Conservation (phyloP, 2,329 filamentous ascomycete genomes). For the Chrysosporium queenslandicum region DNA sequence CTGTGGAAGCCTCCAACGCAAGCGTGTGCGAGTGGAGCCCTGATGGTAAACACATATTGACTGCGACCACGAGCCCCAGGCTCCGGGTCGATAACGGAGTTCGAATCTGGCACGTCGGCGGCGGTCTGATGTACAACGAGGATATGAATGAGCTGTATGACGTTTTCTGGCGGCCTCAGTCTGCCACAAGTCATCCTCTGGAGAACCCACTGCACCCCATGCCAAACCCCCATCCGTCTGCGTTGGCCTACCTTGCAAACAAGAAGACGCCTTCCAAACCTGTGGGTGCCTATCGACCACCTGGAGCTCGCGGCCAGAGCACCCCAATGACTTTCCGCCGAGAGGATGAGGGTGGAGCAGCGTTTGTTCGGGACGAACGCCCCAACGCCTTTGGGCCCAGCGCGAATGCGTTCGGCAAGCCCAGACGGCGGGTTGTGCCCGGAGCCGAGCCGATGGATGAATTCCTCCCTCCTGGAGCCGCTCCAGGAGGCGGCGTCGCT, state of each 20-base stretch:
- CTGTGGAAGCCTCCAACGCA: slow-evolving; percentile 89
- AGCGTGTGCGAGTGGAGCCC: slow-evolving; percentile 97
- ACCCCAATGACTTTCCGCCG: slow-evolving; percentile 95
- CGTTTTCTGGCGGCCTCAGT: slow-evolving; percentile 74
- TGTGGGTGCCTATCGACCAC: slow-evolving; percentile 90
- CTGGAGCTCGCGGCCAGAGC: slow-evolving; percentile 76
- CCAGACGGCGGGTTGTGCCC: slow-evolving; percentile 66
- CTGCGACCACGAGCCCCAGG: slow-evolving; percentile 91
- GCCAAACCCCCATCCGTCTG: slow-evolving; percentile 72
- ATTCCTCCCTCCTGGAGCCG: slow-evolving; percentile 56
- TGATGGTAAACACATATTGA: slow-evolving; percentile 89
- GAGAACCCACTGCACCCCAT: slow-evolving; percentile 64
- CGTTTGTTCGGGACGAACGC: slow-evolving; percentile 70
- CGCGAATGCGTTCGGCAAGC: slow-evolving; percentile 70
- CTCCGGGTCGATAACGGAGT: slow-evolving; percentile 94
- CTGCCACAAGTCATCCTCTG: slow-evolving; percentile 49
- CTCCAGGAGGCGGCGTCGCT: slow-evolving; percentile 55
- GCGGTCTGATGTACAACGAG: slow-evolving; percentile 84
- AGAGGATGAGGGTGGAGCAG: slow-evolving; percentile 89
- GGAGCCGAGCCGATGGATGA: slow-evolving; percentile 67
- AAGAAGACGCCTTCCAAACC: slow-evolving; percentile 94
- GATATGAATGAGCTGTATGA: slow-evolving; percentile 93
- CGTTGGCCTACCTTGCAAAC: slow-evolving; percentile 67
- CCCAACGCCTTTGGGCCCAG: slow-evolving; percentile 41
- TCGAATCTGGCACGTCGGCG: slow-evolving; percentile 86